Base-by-base conservation (phyloP, 2,329 filamentous ascomycete species). In the Saccharata proteae region DNA sequence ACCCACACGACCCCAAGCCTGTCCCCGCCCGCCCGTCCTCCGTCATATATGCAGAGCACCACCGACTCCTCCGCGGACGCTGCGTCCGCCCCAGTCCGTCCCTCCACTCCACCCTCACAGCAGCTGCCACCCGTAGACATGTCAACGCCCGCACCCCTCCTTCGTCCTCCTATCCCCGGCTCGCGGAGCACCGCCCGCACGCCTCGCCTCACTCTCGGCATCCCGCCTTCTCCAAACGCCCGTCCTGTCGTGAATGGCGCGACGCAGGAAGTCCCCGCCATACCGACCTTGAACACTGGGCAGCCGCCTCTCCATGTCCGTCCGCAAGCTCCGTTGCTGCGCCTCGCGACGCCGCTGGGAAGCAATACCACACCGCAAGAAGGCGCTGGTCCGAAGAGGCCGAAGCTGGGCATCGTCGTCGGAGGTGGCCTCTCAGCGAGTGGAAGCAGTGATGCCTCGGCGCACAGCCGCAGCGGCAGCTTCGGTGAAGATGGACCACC, bases 281-380 rank as follows among this genome's bases (percentile, higher is more conserved):
- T 48, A 13, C 41, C 60, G 16, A 68, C 76, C 28, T 77, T 82
- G 15, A 62, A 74, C 15, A 20, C 32, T 21, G 26, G 14, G 7
- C 32, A 34, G 3, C 26, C 25, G 7, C 27, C 32, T 2, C 26
- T 30, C 6, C 27, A 35, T 15, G 21, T 27, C 10, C 32, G 32
- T 8, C 33, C 28, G 6, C 27, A 23, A 8, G 73, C 81, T 16
- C 85, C 85, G n/a, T 77, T 78, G 37, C 67, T 94, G 26, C 80
- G 83, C 46, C 69, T 94, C 13, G 82, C 81, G 11, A 94, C 88
- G 2, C 88, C 88, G 3, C 85, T 84, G 77, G 84, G 84, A 37
- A 83, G 75, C 51, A 76, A 75, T 39, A 68, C 73, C 33, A 72
- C 74, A 6, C 79, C 83, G 4, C 77, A 85, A 48, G 80, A 68